A percentile compares a stretch with the other conserved stretches of the same genome.
phyloP scores from a whole-genome alignment of 2,329 filamentous ascomycete species.

The Rugonectria rugulosa region DNA sequence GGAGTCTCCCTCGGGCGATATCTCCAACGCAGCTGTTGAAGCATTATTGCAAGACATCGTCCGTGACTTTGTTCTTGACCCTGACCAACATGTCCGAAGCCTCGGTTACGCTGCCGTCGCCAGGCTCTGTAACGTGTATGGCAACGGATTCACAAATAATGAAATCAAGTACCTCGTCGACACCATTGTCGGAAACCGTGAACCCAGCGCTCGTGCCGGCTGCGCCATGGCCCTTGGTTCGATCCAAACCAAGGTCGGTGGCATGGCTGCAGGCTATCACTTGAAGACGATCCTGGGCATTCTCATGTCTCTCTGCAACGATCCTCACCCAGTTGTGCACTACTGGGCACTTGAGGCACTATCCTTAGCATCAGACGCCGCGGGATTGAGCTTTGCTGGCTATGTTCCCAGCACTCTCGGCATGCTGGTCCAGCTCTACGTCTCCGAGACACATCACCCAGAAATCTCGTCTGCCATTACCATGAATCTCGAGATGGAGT shows the following conservation, averaged over 20 bases:
- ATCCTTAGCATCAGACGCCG: conserved; percentile 86
- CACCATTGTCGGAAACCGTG: conserved; percentile 91
- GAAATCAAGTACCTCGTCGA: conserved; percentile 94
- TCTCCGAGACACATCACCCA: conserved; percentile 88
- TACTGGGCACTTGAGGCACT: conserved; percentile 95
- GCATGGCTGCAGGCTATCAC: conserved; percentile 96
- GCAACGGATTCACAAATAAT: conserved; percentile 85
- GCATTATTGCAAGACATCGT: conserved; percentile 81
- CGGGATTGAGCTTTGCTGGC: conserved; percentile 88
- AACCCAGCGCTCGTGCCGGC: conserved; percentile 90
- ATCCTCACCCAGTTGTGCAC: conserved; percentile 93
- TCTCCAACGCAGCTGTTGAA: conserved; percentile 79
- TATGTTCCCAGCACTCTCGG: conserved; percentile 91
- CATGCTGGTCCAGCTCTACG: conserved; percentile 92
- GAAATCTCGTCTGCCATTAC: conserved; percentile 81
- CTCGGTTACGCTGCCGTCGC: conserved; percentile 87
- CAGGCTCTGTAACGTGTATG: conserved; percentile 82
- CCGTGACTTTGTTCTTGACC: conserved; percentile 77
- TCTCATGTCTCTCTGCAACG: conserved; percentile 95
- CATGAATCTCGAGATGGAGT: conserved; percentile 88
- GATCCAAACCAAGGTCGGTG: conserved; percentile 94
- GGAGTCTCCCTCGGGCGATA: conserved; percentile 72
- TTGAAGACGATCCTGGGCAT: conserved; percentile 97
- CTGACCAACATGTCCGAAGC: conserved; percentile 85
- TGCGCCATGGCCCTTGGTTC: conserved; percentile 93